These are phyloP conservation scores for Phytophthora hibernalis DNA, from an alignment of 352 stramenopile species.

Conservation along the genomic window DNA sequence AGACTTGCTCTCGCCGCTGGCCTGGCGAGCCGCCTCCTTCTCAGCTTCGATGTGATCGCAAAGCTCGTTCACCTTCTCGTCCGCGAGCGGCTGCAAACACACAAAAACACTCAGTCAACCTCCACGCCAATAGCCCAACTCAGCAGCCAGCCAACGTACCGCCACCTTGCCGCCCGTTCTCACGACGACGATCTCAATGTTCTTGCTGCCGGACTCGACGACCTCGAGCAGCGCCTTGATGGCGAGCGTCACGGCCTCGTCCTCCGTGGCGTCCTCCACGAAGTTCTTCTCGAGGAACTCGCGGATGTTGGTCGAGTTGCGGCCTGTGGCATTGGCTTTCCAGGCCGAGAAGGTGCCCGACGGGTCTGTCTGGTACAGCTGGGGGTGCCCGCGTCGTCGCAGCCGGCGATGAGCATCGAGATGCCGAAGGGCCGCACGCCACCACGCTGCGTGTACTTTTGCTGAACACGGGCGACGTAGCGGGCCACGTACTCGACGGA, in stretches of 20 bases:
- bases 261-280: conserved; percentile 91
- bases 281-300: conserved; percentile 99
- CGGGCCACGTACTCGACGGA: conserved; percentile 98
- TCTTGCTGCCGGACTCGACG: conserved; percentile 98
- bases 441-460: conserved; percentile 98
- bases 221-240: conserved; percentile 98
- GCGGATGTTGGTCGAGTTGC: conserved; percentile 97
- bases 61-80: conserved; percentile 83
- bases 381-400: conserved; percentile 92
- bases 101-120: conserved; percentile 3
- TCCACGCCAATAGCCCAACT: background rate
- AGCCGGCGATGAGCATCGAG: conserved; percentile 97
- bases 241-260: conserved; percentile 92
- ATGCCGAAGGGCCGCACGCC: conserved; percentile 99
- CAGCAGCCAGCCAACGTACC: conserved; percentile 44
- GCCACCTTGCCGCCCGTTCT: conserved; percentile 70
- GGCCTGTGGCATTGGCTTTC: conserved; percentile 98
- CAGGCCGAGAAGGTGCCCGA: conserved; percentile 98
- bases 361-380: conserved; percentile 98
- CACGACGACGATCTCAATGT: conserved; percentile 99
- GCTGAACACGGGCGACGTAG: conserved; percentile 97
- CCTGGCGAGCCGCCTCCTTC: conserved; percentile 80
- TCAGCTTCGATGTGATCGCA: conserved; percentile 86
- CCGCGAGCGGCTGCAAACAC: conserved; percentile 58
- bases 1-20: conserved; percentile 80